A percentile compares a stretch with the other conserved stretches of the same genome.
These are phyloP conservation scores for Fusarium lyarnte DNA, from an alignment of 2,329 filamentous ascomycete species.

Conservation along the genomic window DNA sequence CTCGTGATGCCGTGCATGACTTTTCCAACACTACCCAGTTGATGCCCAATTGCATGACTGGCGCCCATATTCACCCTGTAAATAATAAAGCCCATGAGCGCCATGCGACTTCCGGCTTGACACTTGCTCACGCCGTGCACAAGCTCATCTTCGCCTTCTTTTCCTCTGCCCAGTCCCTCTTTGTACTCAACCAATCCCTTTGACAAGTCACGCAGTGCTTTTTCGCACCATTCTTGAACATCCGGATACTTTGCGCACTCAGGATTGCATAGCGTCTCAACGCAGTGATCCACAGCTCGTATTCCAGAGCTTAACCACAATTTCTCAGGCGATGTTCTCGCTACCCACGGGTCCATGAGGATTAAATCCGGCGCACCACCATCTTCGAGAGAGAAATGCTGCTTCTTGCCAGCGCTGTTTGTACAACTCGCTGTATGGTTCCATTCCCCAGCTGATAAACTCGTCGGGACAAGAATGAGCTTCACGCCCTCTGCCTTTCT, in stretches of 20 bases:
- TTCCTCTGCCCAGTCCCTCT: not conserved
- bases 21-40: slow-evolving; percentile 14
- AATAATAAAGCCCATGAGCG: slow-evolving; percentile 17
- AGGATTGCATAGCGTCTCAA: slow-evolving; percentile 10
- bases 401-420: slow-evolving; percentile 5
- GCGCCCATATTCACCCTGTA: slow-evolving; percentile 18
- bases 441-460: slow-evolving; percentile 17
- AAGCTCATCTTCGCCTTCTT: not conserved
- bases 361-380: slow-evolving; percentile 14
- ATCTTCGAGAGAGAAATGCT: slow-evolving; percentile 3
- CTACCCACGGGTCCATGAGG: slow-evolving; percentile 19
- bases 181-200: slow-evolving; percentile 8
- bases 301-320: slow-evolving; percentile 17
- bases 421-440: slow-evolving; percentile 19
- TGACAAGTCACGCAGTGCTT: not conserved
- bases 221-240: slow-evolving; percentile 8
- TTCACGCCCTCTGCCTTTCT: slow-evolving; percentile 3
- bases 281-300: slow-evolving; percentile 9
- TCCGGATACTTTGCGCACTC: not conserved
- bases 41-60: slow-evolving; percentile 15
- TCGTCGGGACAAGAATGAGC: not conserved
- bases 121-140: slow-evolving; percentile 3
- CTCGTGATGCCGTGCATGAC: slow-evolving; percentile 21
- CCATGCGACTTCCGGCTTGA: slow-evolving; percentile 21
- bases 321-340: not conserved